Percentiles rank a stretch among this genome's conserved stretches.
Conservation (phyloP, 805 yeast genomes). For the Cyberlindnera xishuangbannaensis region DNA sequence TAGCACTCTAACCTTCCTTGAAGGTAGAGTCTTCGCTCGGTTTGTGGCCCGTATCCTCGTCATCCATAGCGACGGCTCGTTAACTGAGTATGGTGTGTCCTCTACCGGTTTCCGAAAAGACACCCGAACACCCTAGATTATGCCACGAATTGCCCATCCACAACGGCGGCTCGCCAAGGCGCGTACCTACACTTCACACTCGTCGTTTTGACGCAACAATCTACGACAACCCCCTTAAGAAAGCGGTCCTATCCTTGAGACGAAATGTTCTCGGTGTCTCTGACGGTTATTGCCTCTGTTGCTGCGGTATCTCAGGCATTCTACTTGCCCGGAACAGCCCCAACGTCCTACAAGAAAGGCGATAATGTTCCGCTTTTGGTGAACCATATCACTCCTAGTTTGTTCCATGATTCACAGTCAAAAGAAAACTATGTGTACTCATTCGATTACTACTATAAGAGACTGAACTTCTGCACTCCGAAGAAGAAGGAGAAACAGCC, state of each 20-base stretch:
- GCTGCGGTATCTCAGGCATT: constrained; percentile 44
- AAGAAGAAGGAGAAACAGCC: constrained; percentile 50
- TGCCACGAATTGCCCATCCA: background rate
- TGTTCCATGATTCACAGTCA: constrained; percentile 33
- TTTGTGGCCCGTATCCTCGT: too few species aligned
- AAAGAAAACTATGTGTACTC: constrained; percentile 58
- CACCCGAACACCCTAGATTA: background rate
- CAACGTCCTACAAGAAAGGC: constrained; percentile 74
- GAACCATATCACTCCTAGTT: constrained; percentile 84
- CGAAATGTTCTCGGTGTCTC: too few species aligned
- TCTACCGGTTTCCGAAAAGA: background rate
- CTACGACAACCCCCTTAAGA: too few species aligned
- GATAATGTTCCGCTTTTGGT: constrained; percentile 76
- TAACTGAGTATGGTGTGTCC: constrained; percentile 1
- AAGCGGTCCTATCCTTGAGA: too few species aligned
- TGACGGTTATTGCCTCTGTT: too few species aligned
- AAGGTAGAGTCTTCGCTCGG: too few species aligned
- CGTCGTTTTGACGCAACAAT: too few species aligned
- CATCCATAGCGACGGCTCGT: too few species aligned
- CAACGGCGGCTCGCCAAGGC: too few species aligned
- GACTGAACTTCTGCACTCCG: constrained; percentile 82
- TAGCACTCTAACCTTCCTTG: background rate
- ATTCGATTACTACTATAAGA: constrained; percentile 77
- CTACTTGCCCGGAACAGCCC: constrained; percentile 95
- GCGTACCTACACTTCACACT: too few species aligned